Conservation (phyloP, 768 basidiomycete genomes). For the Postia placenta region DNA sequence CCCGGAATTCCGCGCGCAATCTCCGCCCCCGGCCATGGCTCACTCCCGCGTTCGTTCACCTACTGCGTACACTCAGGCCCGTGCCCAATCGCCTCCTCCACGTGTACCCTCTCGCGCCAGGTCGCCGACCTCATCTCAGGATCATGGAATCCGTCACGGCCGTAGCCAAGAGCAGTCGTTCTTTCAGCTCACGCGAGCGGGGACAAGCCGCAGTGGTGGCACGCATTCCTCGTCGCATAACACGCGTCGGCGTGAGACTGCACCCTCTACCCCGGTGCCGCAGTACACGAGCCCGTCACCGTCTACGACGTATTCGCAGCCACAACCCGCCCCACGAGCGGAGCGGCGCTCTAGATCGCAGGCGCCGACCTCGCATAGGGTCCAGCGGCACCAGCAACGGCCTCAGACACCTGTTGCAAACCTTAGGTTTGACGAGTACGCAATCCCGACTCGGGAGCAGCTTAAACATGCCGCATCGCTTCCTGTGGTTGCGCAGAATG, state of each 20-base stretch:
- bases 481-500: slow-evolving; percentile 61
- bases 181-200: background rate
- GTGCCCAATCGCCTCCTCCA: slow-evolving; percentile 11
- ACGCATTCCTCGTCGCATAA: background rate
- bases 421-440: slow-evolving; percentile 35
- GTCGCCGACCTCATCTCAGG: slow-evolving; percentile 11
- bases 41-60: slow-evolving; percentile 2
- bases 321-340: background rate
- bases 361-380: background rate
- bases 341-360: slow-evolving; percentile 1
- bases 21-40: background rate
- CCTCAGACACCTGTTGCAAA: background rate
- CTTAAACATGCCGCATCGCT: slow-evolving; percentile 57
- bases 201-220: background rate
- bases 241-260: slow-evolving; percentile 8
- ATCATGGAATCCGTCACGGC: background rate
- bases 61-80: slow-evolving; percentile 8
- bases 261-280: slow-evolving; percentile 13
- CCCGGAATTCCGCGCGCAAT: slow-evolving; percentile 5
- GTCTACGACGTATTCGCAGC: slow-evolving; percentile 12
- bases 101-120: slow-evolving; percentile 8
- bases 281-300: slow-evolving; percentile 12
- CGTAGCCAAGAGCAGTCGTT: background rate
- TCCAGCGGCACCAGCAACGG: slow-evolving; percentile 1
- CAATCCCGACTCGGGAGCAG: slow-evolving; percentile 47